A percentile compares a stretch with the other conserved stretches of the same genome.
Conservation (phyloP, 164 flowering plant species). For the Piper betle region DNA sequence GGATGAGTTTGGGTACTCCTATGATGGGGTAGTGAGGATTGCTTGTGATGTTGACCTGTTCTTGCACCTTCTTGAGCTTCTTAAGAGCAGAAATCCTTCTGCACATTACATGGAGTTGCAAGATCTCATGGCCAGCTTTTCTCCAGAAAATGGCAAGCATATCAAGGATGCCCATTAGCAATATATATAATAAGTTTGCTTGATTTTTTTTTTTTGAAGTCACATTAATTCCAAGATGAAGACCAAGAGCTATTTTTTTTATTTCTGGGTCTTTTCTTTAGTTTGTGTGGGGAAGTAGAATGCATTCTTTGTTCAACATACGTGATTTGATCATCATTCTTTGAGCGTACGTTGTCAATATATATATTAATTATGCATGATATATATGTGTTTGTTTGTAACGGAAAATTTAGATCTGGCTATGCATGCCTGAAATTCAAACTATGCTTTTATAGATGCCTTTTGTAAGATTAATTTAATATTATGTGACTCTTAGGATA, state of each 20-base stretch:
- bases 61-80: constrained; percentile 17
- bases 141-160: neutral
- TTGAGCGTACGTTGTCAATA: too few species aligned
- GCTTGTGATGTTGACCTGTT: constrained; percentile 27
- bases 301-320: neutral
- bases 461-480: too few species aligned
- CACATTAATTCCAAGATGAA: neutral
- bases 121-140: constrained; percentile 21
- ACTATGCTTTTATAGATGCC: too few species aligned
- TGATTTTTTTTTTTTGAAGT: too few species aligned
- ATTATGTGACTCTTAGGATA: too few species aligned
- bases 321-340: too few species aligned
- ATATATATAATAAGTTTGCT: too few species aligned
- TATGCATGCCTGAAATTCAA: too few species aligned
- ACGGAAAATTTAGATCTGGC: too few species aligned
- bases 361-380: too few species aligned
- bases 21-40: constrained; percentile 26
- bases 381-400: too few species aligned
- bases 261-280: neutral
- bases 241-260: neutral
- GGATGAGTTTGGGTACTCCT: constrained; percentile 29
- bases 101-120: constrained; percentile 27
- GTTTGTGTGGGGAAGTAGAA: neutral
- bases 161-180: neutral
- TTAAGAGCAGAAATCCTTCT: constrained; percentile 17